Evolutionary conservation across 768 basidiomycete genomes (phyloP).

Genomic region (Rhodosporidiobolus sp.): DNA sequence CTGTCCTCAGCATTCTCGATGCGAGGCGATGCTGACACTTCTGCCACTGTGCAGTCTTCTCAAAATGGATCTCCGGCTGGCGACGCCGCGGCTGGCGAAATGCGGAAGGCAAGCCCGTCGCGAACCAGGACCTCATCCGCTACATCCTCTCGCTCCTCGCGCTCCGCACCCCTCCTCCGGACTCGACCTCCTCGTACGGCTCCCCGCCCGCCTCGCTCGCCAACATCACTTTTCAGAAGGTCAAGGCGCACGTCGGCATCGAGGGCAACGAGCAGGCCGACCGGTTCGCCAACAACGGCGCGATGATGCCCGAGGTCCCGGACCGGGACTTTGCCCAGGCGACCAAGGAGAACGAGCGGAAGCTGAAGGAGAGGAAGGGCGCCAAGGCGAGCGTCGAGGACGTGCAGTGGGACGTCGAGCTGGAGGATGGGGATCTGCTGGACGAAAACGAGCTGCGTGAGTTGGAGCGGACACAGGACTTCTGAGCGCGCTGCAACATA

Average conservation of each 20-base stretch:
- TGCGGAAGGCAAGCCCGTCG: constrained; percentile 59
- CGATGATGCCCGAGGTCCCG: constrained; percentile 48
- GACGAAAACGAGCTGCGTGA: constrained; percentile 15
- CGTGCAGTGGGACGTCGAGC: constrained; percentile 24
- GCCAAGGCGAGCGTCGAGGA: constrained; percentile 12
- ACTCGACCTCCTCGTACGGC: not conserved
- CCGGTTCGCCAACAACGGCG: constrained; percentile 63
- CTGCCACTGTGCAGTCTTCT: constrained; percentile 18
- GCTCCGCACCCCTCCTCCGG: constrained; percentile 21
- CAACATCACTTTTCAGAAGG: constrained; percentile 63
- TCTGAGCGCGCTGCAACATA: not conserved
- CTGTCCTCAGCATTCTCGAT: no score
- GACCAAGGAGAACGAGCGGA: constrained; percentile 18
- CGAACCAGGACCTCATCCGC: constrained; percentile 68
- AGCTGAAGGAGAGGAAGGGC: constrained; percentile 7
- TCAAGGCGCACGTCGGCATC: constrained; percentile 73
- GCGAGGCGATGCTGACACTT: not conserved
- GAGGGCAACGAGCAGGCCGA: constrained; percentile 88
- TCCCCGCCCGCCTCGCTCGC: constrained; percentile 50
- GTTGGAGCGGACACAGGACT: constrained; percentile 24
- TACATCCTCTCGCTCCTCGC: constrained; percentile 60
- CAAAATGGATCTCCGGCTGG: constrained; percentile 35
- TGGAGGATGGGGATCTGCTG: constrained; percentile 24
- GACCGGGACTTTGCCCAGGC: constrained; percentile 57
- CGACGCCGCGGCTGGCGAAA: constrained; percentile 52